These are phyloP conservation scores for Wallacemonas collosoma DNA, from an alignment of 208 protist species.

Conservation along the genomic window DNA sequence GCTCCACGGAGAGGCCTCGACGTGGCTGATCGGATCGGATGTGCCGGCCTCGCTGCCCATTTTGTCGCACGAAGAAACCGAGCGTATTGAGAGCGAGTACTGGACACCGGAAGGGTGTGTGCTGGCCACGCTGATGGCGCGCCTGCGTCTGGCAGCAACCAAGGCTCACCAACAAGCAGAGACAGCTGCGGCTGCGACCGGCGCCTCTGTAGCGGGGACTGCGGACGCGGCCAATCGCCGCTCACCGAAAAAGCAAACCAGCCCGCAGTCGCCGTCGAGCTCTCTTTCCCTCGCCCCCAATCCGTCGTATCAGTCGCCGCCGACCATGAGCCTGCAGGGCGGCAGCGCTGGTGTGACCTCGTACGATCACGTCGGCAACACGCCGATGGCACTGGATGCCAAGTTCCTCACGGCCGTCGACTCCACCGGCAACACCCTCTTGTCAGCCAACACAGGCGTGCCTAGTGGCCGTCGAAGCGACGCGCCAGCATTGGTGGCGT, in stretches of 20 bases:
- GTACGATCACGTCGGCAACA: not conserved
- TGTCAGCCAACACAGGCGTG: not conserved
- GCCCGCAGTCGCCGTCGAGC: conserved; percentile 6
- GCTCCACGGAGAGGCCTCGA: conserved; percentile 47
- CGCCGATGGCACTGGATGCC: not conserved
- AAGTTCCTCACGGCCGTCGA: conserved; percentile 3
- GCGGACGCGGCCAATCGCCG: conserved; percentile 16
- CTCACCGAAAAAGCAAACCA: not conserved
- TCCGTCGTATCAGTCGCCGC: not conserved
- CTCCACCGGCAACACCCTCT: not conserved
- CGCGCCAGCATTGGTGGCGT: not conserved
- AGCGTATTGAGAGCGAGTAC: conserved; percentile 61
- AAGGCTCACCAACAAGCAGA: not conserved
- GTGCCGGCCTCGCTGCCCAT: conserved; percentile 8
- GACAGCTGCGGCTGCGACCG: not conserved
- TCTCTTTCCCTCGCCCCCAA: not conserved
- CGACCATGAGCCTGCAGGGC: not conserved
- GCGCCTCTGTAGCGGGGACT: conserved; percentile 5
- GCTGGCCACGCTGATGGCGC: conserved; percentile 58
- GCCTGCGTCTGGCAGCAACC: conserved; percentile 11
- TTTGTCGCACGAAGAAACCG: conserved; percentile 38
- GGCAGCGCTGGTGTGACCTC: not conserved
- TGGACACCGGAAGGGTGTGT: conserved; percentile 69
- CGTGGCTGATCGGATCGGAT: conserved; percentile 45
- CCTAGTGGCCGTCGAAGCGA: not conserved